These are phyloP conservation scores for Pestalotiopsis fici DNA, from an alignment of 2,329 filamentous ascomycete genomes.

Conservation along the genomic window DNA sequence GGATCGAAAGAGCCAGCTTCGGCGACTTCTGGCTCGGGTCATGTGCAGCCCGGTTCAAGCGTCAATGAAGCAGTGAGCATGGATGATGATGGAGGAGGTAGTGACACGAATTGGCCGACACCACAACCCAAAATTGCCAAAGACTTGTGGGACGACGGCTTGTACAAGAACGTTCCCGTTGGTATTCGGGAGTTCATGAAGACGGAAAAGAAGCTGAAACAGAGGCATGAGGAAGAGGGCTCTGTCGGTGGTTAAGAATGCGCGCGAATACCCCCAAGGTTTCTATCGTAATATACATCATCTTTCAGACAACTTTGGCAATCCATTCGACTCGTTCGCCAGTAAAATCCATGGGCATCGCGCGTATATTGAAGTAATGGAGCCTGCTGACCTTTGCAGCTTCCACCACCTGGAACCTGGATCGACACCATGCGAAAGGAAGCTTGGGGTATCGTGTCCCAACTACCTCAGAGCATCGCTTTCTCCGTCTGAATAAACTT, in stretches of 20 bases:
- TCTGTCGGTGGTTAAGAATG: constrained; percentile 40
- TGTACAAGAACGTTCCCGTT: constrained; percentile 82
- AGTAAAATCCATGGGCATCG: too few relatives aligned
- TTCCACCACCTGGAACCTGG: too few relatives aligned
- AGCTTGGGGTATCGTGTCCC: too few relatives aligned
- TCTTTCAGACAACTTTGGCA: not conserved
- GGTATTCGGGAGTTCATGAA: constrained; percentile 98
- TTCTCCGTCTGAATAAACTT: too few relatives aligned
- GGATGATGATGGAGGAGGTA: constrained; percentile 81
- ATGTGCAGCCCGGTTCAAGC: constrained; percentile 22
- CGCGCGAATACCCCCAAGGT: not conserved
- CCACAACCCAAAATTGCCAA: constrained; percentile 43
- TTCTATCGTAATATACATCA: not conserved
- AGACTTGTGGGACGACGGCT: constrained; percentile 62
- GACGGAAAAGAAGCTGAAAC: constrained; percentile 86
- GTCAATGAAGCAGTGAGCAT: constrained; percentile 54
- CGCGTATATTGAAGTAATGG: too few relatives aligned
- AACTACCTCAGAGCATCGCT: too few relatives aligned
- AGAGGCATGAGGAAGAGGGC: constrained; percentile 66
- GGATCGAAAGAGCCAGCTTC: constrained; percentile 24
- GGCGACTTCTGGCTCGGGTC: constrained; percentile 18
- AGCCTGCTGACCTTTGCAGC: too few relatives aligned
- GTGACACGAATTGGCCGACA: constrained; percentile 65
- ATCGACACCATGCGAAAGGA: too few relatives aligned
- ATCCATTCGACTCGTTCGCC: too few relatives aligned